Base-by-base conservation (phyloP, 805 yeast species). In the Starmerella lactis-condensi region DNA sequence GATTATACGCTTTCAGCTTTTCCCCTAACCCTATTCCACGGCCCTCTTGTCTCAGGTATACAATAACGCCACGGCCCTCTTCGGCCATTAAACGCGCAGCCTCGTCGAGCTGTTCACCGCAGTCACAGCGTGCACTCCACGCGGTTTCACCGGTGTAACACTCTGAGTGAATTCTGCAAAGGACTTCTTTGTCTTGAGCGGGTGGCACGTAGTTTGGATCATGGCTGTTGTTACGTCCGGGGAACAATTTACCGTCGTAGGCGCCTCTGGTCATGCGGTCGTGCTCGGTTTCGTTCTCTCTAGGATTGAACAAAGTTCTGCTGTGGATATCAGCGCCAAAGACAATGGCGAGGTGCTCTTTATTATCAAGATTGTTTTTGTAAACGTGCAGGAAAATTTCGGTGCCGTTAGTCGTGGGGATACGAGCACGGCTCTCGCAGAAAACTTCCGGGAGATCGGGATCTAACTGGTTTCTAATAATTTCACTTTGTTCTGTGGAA, bases 231-330 rank as follows among this genome's bases (percentile, higher is more conserved):
- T 32, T 22, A 11, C 98, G 64, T 3, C 96, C 96, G 4, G 98
- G 96, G 43, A 69, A 72, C 32, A 89, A 58, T 46, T 70, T 72
- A 5, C 99, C 99, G 20, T 78, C 69, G 44, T 89, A 89, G 0
- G 98, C 98, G 17, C 99, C 99, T 43, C 98, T 65, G n/a, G 92
- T 82, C 95, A 89, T 89, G 43, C 98, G 57, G 51, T 81, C 95
- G 44, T 69, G 74, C 53, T 82, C 95, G 1, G 93, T 62, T 40
- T 89, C 98, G 27, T 69, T 68, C 0, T 57, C 57, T 32, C 78
- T 58, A 30, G 56, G 57, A 27, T 57, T 64, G 56, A 69, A 89
- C 30, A 89, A 58, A 3, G 81, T 60, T 47, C 65, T 63, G 2
- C 93, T 79, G 42, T 93, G 64, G 32, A 89, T 74, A 42, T 76